Base-by-base conservation (phyloP, 2,329 filamentous ascomycete species). In the Botrytis deweyae region DNA sequence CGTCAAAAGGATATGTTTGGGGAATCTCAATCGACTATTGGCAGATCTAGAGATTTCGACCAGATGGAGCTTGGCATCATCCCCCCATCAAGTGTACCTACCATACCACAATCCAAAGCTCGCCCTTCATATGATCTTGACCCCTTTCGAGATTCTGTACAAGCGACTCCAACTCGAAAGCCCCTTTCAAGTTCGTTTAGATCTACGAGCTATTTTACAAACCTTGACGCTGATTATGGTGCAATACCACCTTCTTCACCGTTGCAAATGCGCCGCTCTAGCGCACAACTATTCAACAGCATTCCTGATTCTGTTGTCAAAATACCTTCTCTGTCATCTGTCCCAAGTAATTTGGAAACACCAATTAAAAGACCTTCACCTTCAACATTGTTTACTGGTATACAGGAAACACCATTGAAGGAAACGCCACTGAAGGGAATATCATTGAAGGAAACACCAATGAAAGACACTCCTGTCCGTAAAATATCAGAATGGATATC, bases 161-260 rank as follows among this genome's bases (percentile, higher is more conserved):
- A 80, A 61, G 80, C 79, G 59, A 81, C 80, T 44, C 80, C 80
- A 70, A 79, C 79, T 18, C 77, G 77, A 61, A 79, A 76, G 63
- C 49, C 74, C 61, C 29, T 58, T 33, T 72, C 61, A n/a, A 58
- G 36, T 42, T 29, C 44, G 9, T 58, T 29, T 46, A 42, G 61
- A 68, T 6, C 62, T 70, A 7, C 58, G 58, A 58, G 12, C 18
- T 25, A 64, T 29, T 25, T 65, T 29, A 7, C 16, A 29, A 55
- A 33, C 14, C 20, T 22, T 73, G 75, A 62, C 33, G 42, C 46
- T 18, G 74, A 73, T 58, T 67, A 71, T 72, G 72, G 72, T 38
- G 69, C 63, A 38, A 74, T 76, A 55, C 76, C 74, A 29, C 76
- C 77, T 55, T 79, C 77, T 42, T 80, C 79, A 33, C 79, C 79